A percentile compares a stretch with the other conserved stretches of the same genome.
These are phyloP conservation scores for Linum tenue DNA, from an alignment of 345 rosid species.

Conservation along the genomic window DNA sequence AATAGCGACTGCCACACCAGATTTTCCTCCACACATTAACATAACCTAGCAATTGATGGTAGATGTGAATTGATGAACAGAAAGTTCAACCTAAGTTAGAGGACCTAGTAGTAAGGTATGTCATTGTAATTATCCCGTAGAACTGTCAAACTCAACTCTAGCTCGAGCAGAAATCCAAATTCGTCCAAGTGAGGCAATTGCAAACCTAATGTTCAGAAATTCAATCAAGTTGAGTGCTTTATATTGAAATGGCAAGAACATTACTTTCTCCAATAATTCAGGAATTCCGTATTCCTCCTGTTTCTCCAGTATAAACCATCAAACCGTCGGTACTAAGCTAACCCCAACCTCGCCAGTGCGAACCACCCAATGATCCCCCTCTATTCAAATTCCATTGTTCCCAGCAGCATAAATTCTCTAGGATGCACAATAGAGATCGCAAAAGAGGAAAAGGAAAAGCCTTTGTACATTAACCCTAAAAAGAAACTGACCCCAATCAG, in stretches of 20 bases:
- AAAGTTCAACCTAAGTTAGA: not conserved
- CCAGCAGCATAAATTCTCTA: not conserved
- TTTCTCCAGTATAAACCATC: not conserved
- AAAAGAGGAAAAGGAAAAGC: not conserved
- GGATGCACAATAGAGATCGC: not conserved
- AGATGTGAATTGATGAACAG: not conserved
- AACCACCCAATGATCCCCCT: not conserved
- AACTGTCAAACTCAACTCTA: not conserved
- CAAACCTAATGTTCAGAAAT: not conserved
- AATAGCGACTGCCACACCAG: too few species aligned
- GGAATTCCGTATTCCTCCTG: not conserved
- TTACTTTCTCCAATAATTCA: not conserved
- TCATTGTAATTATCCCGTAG: too few species aligned
- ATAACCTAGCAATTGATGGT: not conserved
- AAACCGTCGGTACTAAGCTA: not conserved
- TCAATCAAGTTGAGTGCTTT: not conserved
- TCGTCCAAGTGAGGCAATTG: not conserved
- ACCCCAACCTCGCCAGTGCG: not conserved
- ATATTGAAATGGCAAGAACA: not conserved
- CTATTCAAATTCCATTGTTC: not conserved
- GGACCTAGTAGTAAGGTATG: too few species aligned
- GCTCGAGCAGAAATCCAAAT: not conserved
- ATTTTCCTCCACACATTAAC: too few species aligned
- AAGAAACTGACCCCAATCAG: not conserved
- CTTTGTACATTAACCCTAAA: not conserved